A percentile compares a stretch with the other conserved stretches of the same genome.
Evolutionary conservation across 2,329 filamentous ascomycete species (phyloP).

Genomic region (Fusarium redolens): DNA sequence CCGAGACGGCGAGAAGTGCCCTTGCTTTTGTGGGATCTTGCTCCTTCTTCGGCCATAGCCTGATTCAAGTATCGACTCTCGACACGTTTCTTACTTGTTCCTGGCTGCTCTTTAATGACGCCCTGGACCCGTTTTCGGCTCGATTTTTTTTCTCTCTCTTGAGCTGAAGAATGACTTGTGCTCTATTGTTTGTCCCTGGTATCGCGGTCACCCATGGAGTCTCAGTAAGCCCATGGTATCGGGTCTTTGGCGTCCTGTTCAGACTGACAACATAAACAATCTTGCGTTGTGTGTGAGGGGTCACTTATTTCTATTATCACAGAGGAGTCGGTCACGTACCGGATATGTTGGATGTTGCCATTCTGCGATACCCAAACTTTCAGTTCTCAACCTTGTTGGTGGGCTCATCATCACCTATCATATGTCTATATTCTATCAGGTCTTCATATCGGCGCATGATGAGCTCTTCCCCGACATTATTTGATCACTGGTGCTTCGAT

Average conservation of each 20-base stretch:
- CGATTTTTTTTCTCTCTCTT: neutral
- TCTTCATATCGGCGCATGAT: neutral
- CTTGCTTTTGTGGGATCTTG: neutral
- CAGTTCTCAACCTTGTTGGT: neutral
- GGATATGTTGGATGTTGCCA: neutral
- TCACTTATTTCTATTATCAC: neutral
- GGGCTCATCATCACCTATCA: neutral
- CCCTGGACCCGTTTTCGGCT: neutral
- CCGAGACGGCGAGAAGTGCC: constrained; percentile 19
- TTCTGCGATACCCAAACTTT: neutral
- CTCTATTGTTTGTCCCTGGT: neutral
- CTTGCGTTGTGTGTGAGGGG: neutral
- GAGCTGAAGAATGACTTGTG: neutral
- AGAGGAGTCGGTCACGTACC: neutral
- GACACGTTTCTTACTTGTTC: neutral
- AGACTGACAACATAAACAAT: constrained; percentile 6
- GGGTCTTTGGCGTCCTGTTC: neutral
- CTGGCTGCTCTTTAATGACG: neutral
- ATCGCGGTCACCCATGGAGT: constrained; percentile 4
- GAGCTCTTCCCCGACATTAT: neutral
- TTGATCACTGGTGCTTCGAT: neutral
- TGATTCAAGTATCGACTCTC: constrained; percentile 8
- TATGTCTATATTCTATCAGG: neutral
- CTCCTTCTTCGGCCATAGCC: neutral
- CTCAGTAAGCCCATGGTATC: neutral